Percentiles rank a stretch among this genome's conserved stretches.
phyloP scores from a whole-genome alignment of 352 stramenopile genomes.

The Phytophthora hibernalis region DNA sequence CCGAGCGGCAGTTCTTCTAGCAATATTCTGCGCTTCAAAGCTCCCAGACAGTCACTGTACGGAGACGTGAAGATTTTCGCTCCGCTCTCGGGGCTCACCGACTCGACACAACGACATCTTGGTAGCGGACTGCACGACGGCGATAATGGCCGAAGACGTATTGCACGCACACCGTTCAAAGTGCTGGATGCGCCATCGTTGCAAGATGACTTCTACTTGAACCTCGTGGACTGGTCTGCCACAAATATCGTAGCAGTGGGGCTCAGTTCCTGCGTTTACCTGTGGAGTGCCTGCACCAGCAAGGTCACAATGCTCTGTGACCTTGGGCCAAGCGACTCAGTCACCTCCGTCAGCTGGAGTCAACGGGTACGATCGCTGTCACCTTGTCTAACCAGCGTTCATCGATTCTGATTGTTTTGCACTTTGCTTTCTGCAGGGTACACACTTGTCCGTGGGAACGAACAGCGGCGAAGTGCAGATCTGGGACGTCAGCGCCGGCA shows the following conservation, averaged over 20 bases:
- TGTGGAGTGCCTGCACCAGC: constrained; percentile 94
- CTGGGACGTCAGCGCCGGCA: constrained; percentile 92
- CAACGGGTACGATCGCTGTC: constrained; percentile 61
- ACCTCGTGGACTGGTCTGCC: constrained; percentile 97
- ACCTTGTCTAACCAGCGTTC: not conserved
- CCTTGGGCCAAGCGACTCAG: constrained; percentile 65
- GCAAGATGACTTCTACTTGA: constrained; percentile 99
- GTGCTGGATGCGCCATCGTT: constrained; percentile 96
- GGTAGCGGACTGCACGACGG: constrained; percentile 25
- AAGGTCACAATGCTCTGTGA: constrained; percentile 96
- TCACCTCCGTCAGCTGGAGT: constrained; percentile 96
- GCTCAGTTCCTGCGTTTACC: constrained; percentile 94
- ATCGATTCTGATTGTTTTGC: constrained; percentile 8
- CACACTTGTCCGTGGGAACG: constrained; percentile 93
- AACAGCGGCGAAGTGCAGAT: constrained; percentile 95
- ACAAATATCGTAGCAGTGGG: constrained; percentile 96
- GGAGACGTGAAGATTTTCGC: constrained; percentile 65
- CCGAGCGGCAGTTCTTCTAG: constrained; percentile 46
- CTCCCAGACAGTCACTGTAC: constrained; percentile 62
- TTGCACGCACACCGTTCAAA: constrained; percentile 96
- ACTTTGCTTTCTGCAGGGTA: constrained; percentile 57
- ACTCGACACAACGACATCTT: constrained; percentile 43
- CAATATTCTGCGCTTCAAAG: constrained; percentile 83
- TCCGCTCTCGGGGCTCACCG: constrained; percentile 53
- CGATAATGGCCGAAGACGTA: constrained; percentile 63